phyloP scores from a whole-genome alignment of 148 eudicot genomes.

The Dysphania ambrosioides region DNA sequence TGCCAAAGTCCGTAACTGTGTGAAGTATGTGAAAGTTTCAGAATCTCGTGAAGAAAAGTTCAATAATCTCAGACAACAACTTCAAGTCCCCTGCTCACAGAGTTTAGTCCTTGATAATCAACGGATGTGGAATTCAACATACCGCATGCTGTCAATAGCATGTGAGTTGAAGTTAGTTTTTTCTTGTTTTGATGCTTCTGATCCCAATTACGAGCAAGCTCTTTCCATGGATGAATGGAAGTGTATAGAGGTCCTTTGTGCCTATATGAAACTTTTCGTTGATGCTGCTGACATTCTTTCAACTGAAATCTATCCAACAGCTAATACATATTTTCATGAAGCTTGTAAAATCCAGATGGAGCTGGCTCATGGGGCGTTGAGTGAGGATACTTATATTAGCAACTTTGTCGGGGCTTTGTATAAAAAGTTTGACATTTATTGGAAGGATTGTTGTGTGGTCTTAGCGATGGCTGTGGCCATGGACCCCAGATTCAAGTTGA shows the following conservation, averaged over 20 bases:
- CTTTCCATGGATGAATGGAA: constrained; percentile 68
- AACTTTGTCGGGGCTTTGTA: constrained; percentile 46
- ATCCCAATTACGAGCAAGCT: constrained; percentile 40
- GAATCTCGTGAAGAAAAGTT: constrained; percentile 45
- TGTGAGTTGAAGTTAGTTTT: constrained; percentile 65
- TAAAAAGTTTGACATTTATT: constrained; percentile 54
- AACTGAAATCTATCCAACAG: constrained; percentile 45
- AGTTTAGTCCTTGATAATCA: constrained; percentile 54
- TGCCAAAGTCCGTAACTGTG: constrained; percentile 63
- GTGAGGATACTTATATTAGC: constrained; percentile 45
- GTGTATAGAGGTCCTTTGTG: constrained; percentile 56
- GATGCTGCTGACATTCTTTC: constrained; percentile 54
- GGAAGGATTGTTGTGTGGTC: constrained; percentile 54
- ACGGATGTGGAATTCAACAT: constrained; percentile 75
- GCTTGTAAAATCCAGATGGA: constrained; percentile 56
- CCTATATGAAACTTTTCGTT: constrained; percentile 48
- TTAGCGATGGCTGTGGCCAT: constrained; percentile 66
- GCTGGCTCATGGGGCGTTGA: constrained; percentile 46
- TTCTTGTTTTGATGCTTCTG: constrained; percentile 55
- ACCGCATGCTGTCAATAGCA: constrained; percentile 73
- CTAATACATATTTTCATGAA: constrained; percentile 56
- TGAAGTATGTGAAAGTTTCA: constrained; percentile 63
- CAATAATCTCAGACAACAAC: constrained; percentile 44
- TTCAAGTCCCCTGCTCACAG: constrained; percentile 58
- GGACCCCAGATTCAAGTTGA: constrained; percentile 86